Conservation (phyloP, 352 stramenopile species). For the Globisporangium spiculum region DNA sequence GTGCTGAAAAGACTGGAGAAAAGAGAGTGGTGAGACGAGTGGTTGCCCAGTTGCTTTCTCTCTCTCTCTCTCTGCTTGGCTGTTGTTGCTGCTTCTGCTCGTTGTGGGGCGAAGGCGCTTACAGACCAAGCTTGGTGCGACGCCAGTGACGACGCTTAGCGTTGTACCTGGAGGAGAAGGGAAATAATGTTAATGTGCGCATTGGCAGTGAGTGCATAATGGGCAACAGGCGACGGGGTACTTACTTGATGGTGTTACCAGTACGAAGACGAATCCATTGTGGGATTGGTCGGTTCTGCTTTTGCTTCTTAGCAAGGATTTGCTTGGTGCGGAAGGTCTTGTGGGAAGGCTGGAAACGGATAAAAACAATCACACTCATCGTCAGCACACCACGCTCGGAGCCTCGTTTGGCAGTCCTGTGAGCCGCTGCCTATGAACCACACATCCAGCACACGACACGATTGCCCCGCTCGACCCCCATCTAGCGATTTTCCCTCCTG, state of each 20-base stretch:
- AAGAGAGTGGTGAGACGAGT: background rate
- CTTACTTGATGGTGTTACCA: constrained; percentile 97
- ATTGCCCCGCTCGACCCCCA: background rate
- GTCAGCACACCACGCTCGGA: background rate
- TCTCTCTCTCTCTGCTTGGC: constrained; percentile 6
- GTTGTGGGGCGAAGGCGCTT: constrained; percentile 56
- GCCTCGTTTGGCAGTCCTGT: background rate
- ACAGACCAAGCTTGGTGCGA: constrained; percentile 99
- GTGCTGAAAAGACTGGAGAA: background rate
- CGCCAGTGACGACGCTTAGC: constrained; percentile 99
- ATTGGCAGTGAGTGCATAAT: background rate
- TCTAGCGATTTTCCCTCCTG: background rate
- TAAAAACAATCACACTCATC: constrained; percentile 6
- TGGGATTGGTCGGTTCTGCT: constrained; percentile 99
- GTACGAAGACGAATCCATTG: constrained; percentile 99
- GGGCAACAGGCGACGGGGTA: background rate
- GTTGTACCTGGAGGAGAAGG: constrained; percentile 92
- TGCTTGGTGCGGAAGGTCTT: constrained; percentile 99
- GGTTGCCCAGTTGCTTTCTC: background rate
- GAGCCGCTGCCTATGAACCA: background rate
- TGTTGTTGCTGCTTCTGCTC: constrained; percentile 8
- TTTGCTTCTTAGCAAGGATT: constrained; percentile 99
- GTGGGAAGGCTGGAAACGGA: constrained; percentile 92
- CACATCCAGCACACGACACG: background rate
- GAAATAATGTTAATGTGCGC: background rate